Conservation (phyloP, 2,329 filamentous ascomycete species). For the Gaeumannomyces sp. region DNA sequence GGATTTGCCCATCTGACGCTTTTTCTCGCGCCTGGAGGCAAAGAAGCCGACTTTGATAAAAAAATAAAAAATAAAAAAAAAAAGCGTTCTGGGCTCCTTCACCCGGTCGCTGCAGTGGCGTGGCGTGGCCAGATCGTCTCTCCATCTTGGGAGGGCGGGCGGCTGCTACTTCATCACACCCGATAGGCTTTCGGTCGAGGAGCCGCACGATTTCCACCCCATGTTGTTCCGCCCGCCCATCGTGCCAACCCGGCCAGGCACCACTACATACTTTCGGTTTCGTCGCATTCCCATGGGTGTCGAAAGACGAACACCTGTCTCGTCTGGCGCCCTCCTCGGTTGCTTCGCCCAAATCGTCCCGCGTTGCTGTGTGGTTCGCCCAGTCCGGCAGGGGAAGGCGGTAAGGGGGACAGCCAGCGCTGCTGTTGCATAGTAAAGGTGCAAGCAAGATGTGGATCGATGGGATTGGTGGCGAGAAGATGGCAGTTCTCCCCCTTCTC, state of each 20-base stretch:
- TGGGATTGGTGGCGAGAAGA: background rate
- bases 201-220: background rate
- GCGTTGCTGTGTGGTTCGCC: background rate
- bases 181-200: background rate
- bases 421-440: background rate
- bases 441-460: background rate
- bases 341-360: background rate
- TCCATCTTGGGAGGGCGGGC: too few relatives aligned
- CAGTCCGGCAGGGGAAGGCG: background rate
- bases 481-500: background rate
- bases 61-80: too few relatives aligned
- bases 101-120: background rate
- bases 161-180: background rate
- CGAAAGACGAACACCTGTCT: background rate
- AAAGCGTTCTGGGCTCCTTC: background rate
- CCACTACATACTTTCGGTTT: too few relatives aligned
- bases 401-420: too few relatives aligned
- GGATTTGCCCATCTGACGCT: background rate
- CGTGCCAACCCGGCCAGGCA: too few relatives aligned
- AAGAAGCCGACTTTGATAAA: background rate
- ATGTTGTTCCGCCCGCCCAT: background rate
- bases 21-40: background rate
- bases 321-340: background rate
- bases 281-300: too few relatives aligned
- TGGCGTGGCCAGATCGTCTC: background rate